Evolutionary conservation across 169 alveolate species (phyloP), one percentile per base, ranked within the genome.

Genomic region (Plasmodium fragile): DNA sequence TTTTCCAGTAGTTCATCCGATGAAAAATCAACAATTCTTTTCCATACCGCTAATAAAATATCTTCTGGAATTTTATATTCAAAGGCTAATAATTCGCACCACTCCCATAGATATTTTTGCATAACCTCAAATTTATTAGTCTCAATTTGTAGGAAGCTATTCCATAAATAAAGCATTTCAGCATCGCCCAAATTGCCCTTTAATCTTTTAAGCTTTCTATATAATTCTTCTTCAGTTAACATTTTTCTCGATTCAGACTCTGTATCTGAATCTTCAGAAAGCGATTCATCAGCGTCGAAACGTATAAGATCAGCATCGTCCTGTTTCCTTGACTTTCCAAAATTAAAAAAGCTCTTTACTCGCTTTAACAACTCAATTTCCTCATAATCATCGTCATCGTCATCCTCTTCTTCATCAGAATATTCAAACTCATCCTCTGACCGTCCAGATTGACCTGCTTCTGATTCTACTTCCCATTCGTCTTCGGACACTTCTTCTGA

Each of bases 71-170:
- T 28, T 7, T 55, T 55, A 55, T 81, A 81, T 81, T 81, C 91
- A 52, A 81, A 32, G 30, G 80, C 91, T 81, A 81, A 49, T 53
- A 81, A 8, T 49, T 81, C 91, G 34, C 91, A 81, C 75, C 49
- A 81, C 6, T 81, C 10, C 91, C 91, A 81, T 81, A 81, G 43
- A 2, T 53, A 36, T 32, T 25, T 81, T 55, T 25, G 52, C 91
- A 81, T 81, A 55, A 6, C 45, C 13, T 55, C 53, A 41, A 52
- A 55, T 81, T 81, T 81, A 7, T 55, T 81, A 55, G 53, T 81
- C 34, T 81, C 80, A 81, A 52, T 81, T 28, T 49, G 25, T n/a
- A 28, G 6, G 22, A 81, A 22, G 41, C 70, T 53, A 41, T 81
- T 81, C 91, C 80, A 81, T 81, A 81, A 10, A 25, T 39, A n/a